Evolutionary conservation across 257 asterid genomes (phyloP), one percentile per base, ranked within the genome.

Genomic region (Nicotiana obtusifolia): DNA sequence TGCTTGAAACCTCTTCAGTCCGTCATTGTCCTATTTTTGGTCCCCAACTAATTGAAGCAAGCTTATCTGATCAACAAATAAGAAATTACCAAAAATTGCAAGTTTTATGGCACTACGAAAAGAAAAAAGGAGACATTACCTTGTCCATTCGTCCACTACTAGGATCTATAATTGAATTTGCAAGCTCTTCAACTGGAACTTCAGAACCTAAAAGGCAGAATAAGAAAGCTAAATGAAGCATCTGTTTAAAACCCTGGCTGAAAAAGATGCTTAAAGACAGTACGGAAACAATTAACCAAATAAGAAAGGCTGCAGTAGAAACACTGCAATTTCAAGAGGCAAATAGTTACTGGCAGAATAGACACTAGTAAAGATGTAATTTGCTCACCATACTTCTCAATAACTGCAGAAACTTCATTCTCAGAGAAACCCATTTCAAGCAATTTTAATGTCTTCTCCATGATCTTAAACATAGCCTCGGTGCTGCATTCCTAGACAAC

Each of bases 341-440:
- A 24, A 24, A 26, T 15, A 64, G 59, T 82, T 47, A 75, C 16
- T 8, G 22, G 79, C 14, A 62, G 24, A 49, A 49, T 52, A 35
- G 3, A 28, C n/a, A 80, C 76, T 44, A 53, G 65, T 14, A 77
- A 81, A 75, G 30, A 66, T 35, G 60, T 77, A 85, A 85, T 59
- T 76, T 83, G 67, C 99, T 90, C 87, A 94, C 98, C 98, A 30
- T 92, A 90, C 88, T 77, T 94, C 77, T 94, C 99, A 84, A 93
- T 91, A 86, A 95, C 98, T 57, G 86, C 82, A 31, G 99, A 96
- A 84, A 94, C 91, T 66, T 93, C 97, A 7, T 88, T 82, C 82
- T 96, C 99, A 22, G 97, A 68, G 85, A 96, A 96, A 57, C 99
- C 99, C 95, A 96, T 96, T 80, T 94, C 98, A 76, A 94, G 90